A percentile compares a stretch with the other conserved stretches of the same genome.
Evolutionary conservation across 2,329 filamentous ascomycete genomes (phyloP).

Genomic region (Claviceps sorghi): DNA sequence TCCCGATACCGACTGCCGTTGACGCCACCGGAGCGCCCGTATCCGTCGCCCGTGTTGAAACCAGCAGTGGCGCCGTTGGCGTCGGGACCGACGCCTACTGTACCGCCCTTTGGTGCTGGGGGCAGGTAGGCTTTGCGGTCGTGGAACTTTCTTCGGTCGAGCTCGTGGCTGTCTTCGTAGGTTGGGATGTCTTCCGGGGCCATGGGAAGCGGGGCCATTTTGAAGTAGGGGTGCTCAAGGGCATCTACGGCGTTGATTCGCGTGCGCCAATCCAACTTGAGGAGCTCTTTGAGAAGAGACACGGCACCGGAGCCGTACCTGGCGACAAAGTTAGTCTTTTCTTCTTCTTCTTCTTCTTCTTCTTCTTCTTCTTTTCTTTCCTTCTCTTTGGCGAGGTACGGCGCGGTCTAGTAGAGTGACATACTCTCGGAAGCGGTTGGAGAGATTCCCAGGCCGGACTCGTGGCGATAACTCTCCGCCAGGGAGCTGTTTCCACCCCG

Average conservation of each 20-base stretch:
- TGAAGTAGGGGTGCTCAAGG: slow-evolving; percentile 83
- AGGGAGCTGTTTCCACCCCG: slow-evolving; percentile 70
- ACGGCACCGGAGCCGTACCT: slow-evolving; percentile 58
- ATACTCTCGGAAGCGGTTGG: slow-evolving; percentile 60
- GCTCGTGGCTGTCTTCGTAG: slow-evolving; percentile 90
- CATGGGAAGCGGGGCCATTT: slow-evolving; percentile 60
- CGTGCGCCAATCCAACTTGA: slow-evolving; percentile 77
- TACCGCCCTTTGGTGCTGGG: slow-evolving; percentile 81
- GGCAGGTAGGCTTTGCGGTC: slow-evolving; percentile 72
- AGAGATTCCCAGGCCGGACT: slow-evolving; percentile 47
- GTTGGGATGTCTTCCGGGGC: slow-evolving; percentile 73
- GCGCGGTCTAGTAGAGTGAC: slow-evolving; percentile 6
- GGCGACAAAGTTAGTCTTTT: not conserved
- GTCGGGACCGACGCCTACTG: slow-evolving; percentile 60
- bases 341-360: not conserved
- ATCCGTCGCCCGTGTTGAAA: slow-evolving; percentile 37
- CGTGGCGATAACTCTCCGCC: slow-evolving; percentile 64
- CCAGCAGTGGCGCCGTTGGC: slow-evolving; percentile 31
- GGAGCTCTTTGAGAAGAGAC: slow-evolving; percentile 63
- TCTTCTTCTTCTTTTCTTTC: no score
- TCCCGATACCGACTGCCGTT: slow-evolving; percentile 33
- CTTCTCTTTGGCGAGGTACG: not conserved
- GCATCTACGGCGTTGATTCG: slow-evolving; percentile 91
- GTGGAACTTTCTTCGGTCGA: slow-evolving; percentile 85
- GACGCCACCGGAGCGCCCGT: slow-evolving; percentile 30